Evolutionary conservation across 768 basidiomycete species (phyloP).

Genomic region (Candolleomyces aberdarensis): DNA sequence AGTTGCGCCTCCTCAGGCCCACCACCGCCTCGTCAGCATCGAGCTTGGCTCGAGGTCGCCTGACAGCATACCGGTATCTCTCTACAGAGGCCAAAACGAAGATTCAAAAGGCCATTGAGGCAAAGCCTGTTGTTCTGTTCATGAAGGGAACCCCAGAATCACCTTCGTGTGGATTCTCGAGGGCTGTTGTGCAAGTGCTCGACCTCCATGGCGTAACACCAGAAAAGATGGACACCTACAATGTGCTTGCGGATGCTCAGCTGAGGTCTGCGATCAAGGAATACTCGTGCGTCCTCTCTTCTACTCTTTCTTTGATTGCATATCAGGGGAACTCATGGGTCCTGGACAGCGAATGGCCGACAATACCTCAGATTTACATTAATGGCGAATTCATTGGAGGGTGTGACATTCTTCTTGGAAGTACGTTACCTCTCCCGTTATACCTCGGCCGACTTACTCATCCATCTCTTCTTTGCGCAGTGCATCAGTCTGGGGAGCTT

Average conservation of each 20-base stretch:
- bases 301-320: background rate
- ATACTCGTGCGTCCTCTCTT: conserved; percentile 74
- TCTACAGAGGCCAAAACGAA: conserved; percentile 58
- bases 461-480: conserved; percentile 33
- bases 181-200: conserved; percentile 89
- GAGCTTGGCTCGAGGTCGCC: conserved; percentile 13
- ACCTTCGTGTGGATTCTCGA: conserved; percentile 94
- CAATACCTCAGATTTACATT: conserved; percentile 92
- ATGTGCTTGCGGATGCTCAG: conserved; percentile 85
- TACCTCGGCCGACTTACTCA: conserved; percentile 6
- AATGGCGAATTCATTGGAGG: conserved; percentile 96
- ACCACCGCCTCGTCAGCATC: conserved; percentile 23
- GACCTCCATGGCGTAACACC: conserved; percentile 76
- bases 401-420: conserved; percentile 90
- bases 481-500: conserved; percentile 96
- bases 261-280: conserved; percentile 88
- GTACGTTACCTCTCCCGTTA: conserved; percentile 46
- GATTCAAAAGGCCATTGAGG: conserved; percentile 71
- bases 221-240: conserved; percentile 85
- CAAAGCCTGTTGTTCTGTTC: conserved; percentile 87
- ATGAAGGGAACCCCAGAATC: conserved; percentile 93
- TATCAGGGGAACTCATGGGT: background rate
- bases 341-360: conserved; percentile 85
- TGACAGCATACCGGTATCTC: conserved; percentile 45
- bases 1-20: conserved; percentile 32